Evolutionary conservation across 1,139 yeast genomes (phyloP).

Genomic region (Oligophagozyma castellii): DNA sequence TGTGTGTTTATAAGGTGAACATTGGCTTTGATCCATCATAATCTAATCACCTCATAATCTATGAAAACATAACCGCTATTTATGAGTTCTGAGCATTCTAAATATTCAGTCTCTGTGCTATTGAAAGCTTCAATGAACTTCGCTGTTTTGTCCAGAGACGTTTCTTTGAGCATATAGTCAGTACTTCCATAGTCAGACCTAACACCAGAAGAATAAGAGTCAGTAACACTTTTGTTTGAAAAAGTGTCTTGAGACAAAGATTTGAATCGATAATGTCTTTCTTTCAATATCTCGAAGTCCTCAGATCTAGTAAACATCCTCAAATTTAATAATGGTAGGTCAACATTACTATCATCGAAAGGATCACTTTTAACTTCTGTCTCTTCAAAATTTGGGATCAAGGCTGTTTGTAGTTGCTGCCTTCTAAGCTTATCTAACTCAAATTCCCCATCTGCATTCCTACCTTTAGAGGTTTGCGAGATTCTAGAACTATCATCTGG

Average conservation of each 20-base stretch:
- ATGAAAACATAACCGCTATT: constrained; percentile 11
- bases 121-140: constrained; percentile 10
- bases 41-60: constrained; percentile 14
- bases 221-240: neutral
- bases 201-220: neutral
- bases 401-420: neutral
- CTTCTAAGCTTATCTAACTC: neutral
- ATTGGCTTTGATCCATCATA: constrained; percentile 1
- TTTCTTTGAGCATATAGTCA: constrained; percentile 7
- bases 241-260: no score
- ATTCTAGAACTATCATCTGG: constrained; percentile 2
- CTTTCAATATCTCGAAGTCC: neutral
- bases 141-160: constrained; percentile 9
- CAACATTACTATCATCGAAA: neutral
- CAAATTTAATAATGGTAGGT: no score
- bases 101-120: constrained; percentile 13
- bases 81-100: constrained; percentile 11
- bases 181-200: neutral
- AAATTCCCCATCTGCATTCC: neutral
- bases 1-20: constrained; percentile 1
- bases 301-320: no score
- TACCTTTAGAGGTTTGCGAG: neutral
- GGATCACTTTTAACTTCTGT: neutral
- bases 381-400: neutral
- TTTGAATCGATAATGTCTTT: no score